A percentile compares a stretch with the other conserved stretches of the same genome.
phyloP scores from a whole-genome alignment of 2,329 filamentous ascomycete genomes.

The Chaetomiaceae sp. region DNA sequence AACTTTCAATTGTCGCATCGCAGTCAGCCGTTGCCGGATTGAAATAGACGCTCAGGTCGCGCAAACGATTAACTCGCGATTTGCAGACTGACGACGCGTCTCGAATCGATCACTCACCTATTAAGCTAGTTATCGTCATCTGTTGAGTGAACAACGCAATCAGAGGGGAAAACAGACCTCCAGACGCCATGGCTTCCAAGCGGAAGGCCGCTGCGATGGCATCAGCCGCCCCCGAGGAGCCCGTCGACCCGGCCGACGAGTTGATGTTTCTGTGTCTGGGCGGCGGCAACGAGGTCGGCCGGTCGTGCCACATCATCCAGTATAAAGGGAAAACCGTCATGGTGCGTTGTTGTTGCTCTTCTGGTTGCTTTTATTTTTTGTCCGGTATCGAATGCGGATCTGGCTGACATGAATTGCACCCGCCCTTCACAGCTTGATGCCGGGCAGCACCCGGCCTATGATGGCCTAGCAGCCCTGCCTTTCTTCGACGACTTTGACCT shows the following conservation, averaged over 20 bases:
- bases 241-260: slow-evolving; percentile 88
- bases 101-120: too few relatives aligned
- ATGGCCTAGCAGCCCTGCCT: slow-evolving; percentile 84
- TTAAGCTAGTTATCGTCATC: too few relatives aligned
- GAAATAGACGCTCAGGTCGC: too few relatives aligned
- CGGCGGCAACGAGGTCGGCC: slow-evolving; percentile 92
- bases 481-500: slow-evolving; percentile 99
- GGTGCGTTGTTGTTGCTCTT: slow-evolving; percentile 49
- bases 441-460: slow-evolving; percentile 92
- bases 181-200: slow-evolving; percentile 75
- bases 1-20: too few relatives aligned
- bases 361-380: too few relatives aligned
- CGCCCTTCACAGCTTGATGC: slow-evolving; percentile 75
- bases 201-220: slow-evolving; percentile 77
- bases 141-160: too few relatives aligned
- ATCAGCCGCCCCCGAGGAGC: slow-evolving; percentile 63
- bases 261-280: slow-evolving; percentile 90
- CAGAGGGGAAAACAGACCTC: not conserved
- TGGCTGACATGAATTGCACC: slow-evolving; percentile 6
- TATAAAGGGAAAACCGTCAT: slow-evolving; percentile 99
- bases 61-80: too few relatives aligned
- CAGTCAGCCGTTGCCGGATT: too few relatives aligned
- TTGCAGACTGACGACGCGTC: too few relatives aligned
- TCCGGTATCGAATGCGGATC: too few relatives aligned
- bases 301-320: slow-evolving; percentile 95